A percentile compares a stretch with the other conserved stretches of the same genome.
These are phyloP conservation scores for Suillus weaverae DNA, from an alignment of 768 basidiomycete genomes.

Conservation along the genomic window DNA sequence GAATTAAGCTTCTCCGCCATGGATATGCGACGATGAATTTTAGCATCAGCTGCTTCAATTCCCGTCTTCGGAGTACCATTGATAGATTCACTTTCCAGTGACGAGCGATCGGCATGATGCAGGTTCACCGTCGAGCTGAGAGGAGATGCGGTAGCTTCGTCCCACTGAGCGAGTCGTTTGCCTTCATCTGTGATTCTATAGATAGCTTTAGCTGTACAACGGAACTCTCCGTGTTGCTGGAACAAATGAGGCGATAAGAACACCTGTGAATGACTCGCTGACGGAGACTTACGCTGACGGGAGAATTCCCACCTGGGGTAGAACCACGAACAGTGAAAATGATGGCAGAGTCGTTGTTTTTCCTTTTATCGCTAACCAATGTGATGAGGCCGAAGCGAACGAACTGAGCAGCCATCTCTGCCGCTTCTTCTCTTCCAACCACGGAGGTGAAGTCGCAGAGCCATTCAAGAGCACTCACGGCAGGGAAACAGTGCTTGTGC, in stretches of 20 bases:
- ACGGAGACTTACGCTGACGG: constrained; percentile 58
- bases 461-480: constrained; percentile 92
- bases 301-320: constrained; percentile 71
- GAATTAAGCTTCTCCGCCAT: constrained; percentile 71
- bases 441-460: constrained; percentile 96
- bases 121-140: constrained; percentile 66
- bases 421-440: constrained; percentile 93
- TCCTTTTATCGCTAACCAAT: constrained; percentile 88
- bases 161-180: constrained; percentile 83
- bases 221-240: constrained; percentile 93
- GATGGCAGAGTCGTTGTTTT: constrained; percentile 89
- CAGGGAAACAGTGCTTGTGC: constrained; percentile 79
- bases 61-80: constrained; percentile 26
- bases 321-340: constrained; percentile 90
- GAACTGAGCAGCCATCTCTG: constrained; percentile 97
- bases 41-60: constrained; percentile 47
- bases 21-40: constrained; percentile 77
- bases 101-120: constrained; percentile 54
- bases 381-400: constrained; percentile 90
- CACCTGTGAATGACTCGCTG: constrained; percentile 3
- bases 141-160: constrained; percentile 54
- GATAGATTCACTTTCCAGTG: constrained; percentile 44
- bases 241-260: constrained; percentile 17
- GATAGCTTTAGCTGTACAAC: constrained; percentile 92
- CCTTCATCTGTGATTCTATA: constrained; percentile 96